A percentile compares a stretch with the other conserved stretches of the same genome.
Conservation (phyloP, 768 basidiomycete species). For the Lactarius hatsudake region DNA sequence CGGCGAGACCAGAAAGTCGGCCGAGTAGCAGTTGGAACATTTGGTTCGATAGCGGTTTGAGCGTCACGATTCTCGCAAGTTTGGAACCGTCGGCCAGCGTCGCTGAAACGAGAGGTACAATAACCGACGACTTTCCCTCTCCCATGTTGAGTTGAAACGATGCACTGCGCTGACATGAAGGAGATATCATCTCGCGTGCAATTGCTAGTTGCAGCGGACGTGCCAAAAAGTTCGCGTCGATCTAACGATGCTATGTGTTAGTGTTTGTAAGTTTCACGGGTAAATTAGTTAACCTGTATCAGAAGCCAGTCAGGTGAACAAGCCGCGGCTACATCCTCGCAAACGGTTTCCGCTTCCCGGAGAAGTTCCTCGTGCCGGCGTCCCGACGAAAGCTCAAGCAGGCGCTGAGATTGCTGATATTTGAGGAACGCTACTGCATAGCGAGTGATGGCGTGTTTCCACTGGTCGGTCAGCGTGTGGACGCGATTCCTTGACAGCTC, state of each 20-base stretch:
- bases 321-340: neutral
- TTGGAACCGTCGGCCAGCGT: conserved; percentile 42
- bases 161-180: conserved; percentile 37
- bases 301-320: conserved; percentile 17
- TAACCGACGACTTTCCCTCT: conserved; percentile 53
- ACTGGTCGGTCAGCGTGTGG: neutral
- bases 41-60: conserved; percentile 45
- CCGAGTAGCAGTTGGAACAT: conserved; percentile 47
- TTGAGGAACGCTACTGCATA: conserved; percentile 16
- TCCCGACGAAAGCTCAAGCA: conserved; percentile 1
- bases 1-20: no score
- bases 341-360: neutral
- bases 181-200: conserved; percentile 47
- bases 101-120: conserved; percentile 44
- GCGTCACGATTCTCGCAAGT: conserved; percentile 48
- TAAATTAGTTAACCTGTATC: conserved; percentile 7
- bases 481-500: conserved; percentile 29
- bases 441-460: neutral
- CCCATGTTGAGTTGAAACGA: conserved; percentile 56
- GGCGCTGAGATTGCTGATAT: conserved; percentile 12
- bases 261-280: neutral
- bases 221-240: conserved; percentile 44
- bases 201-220: conserved; percentile 44
- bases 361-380: neutral
- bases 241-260: conserved; percentile 30